phyloP scores from a whole-genome alignment of 1,139 yeast genomes.

The Hemisphaericaspora xylanilytica region DNA sequence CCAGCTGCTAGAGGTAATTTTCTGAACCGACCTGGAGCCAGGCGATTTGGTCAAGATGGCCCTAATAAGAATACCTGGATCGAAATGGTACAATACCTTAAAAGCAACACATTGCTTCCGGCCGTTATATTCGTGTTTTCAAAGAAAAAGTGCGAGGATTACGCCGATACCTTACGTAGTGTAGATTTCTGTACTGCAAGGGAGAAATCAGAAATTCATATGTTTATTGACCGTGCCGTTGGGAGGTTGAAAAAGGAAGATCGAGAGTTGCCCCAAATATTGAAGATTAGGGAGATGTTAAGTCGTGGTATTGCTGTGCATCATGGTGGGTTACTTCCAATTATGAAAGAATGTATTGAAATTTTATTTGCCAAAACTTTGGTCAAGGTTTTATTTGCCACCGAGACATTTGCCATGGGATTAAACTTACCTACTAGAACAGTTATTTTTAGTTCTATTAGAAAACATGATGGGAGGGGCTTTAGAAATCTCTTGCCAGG shows the following conservation, averaged over 20 bases:
- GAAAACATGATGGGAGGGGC: constrained; percentile 87
- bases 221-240: constrained; percentile 89
- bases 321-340: constrained; percentile 95
- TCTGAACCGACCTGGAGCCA: constrained; percentile 18
- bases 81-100: constrained; percentile 69
- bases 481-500: constrained; percentile 87
- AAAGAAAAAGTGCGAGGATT: constrained; percentile 88
- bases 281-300: constrained; percentile 75
- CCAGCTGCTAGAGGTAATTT: constrained; percentile 30
- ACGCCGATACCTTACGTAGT: constrained; percentile 73
- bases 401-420: constrained; percentile 99
- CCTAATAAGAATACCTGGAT: constrained; percentile 82
- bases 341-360: constrained; percentile 93
- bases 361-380: constrained; percentile 82
- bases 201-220: constrained; percentile 87
- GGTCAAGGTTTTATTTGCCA: constrained; percentile 89
- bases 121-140: constrained; percentile 93
- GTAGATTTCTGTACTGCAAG: constrained; percentile 77
- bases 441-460: constrained; percentile 79
- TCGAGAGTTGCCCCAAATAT: constrained; percentile 86
- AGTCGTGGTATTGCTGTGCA: constrained; percentile 95
- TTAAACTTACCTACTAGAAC: constrained; percentile 95
- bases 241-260: constrained; percentile 88
- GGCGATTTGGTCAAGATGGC: constrained; percentile 52
- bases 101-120: constrained; percentile 69